phyloP scores from a whole-genome alignment of 139 green algal genomes.

The Pleodorina starrii region DNA sequence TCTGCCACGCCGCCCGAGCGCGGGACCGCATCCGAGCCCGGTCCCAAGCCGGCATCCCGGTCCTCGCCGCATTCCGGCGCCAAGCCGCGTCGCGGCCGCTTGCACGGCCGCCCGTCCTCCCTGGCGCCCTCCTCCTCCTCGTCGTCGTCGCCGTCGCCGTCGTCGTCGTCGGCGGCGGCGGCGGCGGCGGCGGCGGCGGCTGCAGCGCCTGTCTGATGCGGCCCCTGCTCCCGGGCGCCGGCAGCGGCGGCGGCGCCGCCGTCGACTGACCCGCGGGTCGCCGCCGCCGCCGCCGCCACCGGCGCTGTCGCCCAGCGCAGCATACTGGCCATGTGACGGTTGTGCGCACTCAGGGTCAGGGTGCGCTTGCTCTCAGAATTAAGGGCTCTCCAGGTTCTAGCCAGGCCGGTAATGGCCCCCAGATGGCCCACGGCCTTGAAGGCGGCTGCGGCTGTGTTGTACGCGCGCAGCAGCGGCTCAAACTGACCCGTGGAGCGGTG shows the following conservation, averaged over 20 bases:
- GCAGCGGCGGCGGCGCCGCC: background rate
- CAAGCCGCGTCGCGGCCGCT: too few species aligned
- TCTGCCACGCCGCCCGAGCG: too few species aligned
- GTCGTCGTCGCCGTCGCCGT: background rate
- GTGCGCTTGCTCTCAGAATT: background rate
- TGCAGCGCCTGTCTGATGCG: background rate
- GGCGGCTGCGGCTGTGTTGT: background rate
- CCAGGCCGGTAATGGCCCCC: background rate
- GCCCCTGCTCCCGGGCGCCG: background rate
- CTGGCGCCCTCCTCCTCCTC: background rate
- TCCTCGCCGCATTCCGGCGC: too few species aligned
- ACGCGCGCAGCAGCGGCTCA: conserved; percentile 1
- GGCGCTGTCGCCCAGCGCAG: conserved; percentile 14
- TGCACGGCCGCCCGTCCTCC: background rate
- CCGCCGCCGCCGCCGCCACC: background rate
- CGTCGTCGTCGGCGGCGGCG: background rate
- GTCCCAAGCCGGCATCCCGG: too few species aligned
- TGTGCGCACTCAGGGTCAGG: background rate
- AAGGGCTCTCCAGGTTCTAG: background rate
- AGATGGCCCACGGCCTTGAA: background rate
- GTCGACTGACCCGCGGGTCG: background rate
- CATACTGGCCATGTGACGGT: background rate
- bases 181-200: background rate
- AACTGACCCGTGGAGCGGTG: background rate
- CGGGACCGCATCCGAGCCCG: too few species aligned